Base-by-base conservation (phyloP, 306 rosid species). In the Malus fusca region DNA sequence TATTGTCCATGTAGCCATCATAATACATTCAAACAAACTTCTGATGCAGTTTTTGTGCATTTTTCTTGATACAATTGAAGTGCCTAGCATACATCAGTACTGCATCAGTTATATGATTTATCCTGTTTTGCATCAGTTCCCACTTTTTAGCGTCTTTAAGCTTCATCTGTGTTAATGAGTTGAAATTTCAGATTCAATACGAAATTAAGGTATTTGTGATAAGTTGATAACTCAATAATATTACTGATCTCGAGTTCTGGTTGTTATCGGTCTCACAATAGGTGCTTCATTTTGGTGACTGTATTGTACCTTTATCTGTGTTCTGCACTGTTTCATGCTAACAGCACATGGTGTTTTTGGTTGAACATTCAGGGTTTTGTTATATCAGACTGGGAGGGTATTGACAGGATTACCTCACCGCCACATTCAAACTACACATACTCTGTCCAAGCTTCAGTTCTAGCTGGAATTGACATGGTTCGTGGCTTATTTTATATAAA, bases 401-500 rank as follows among this genome's bases (percentile, higher is more conserved):
- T 95, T 74, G 99, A 92, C 81, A 88, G 83, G 82, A 85, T 92
- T 66, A 90, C 97, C 28, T 10, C 96, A 5, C 91, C 97, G 19
- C 87, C 86, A 1, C 92, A 86, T 87, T 76, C 93, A 72, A 92
- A 95, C 81, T 92, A 92, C 88, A 67, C 99, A 14, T 95, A 85
- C 86, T 89, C 97, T 26, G 89, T 95, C 68, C 89, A 95, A 85
- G 91, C 96, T 69, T 60, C 93, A 68, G 76, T 95, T 80, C 83
- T 83, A 78, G 99, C 99, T 1, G 99, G 99, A 67, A 83, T 95
- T 70, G 99, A 95, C 80, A 95, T 95, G 97, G 99, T 95, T 71
- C 78, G 96, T 87, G 30, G 69, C 62, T 46, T 60, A 69, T 53
- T 76, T 82, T 74, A 51, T 60, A 70, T 61, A 42, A 74, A 80